phyloP scores from a whole-genome alignment of 2,329 filamentous ascomycete species.

The Scedosporium minutisporum region DNA sequence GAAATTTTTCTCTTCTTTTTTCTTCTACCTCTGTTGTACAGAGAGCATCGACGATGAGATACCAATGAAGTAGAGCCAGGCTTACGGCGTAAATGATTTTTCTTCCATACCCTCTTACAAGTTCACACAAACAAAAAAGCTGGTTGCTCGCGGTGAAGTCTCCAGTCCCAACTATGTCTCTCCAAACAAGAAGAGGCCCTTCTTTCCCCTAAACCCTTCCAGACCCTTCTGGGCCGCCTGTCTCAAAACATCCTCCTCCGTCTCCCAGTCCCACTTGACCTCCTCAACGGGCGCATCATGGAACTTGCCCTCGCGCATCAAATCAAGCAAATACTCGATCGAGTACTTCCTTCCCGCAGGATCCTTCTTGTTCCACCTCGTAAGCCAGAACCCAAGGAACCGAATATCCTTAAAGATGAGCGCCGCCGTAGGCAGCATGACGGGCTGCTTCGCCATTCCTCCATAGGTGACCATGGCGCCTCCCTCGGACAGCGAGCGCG shows the following conservation, averaged over 20 bases:
- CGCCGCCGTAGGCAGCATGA: slow-evolving; percentile 69
- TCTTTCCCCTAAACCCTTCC: slow-evolving; percentile 74
- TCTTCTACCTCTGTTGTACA: too few species aligned
- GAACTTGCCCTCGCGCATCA: slow-evolving; percentile 69
- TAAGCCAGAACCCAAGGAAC: slow-evolving; percentile 93
- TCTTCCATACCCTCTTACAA: too few species aligned
- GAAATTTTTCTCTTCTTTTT: too few species aligned
- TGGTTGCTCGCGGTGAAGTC: not conserved
- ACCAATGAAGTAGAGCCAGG: too few species aligned
- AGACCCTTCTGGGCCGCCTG: slow-evolving; percentile 74
- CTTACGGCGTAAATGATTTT: too few species aligned
- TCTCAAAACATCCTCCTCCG: slow-evolving; percentile 57
- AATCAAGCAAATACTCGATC: slow-evolving; percentile 71
- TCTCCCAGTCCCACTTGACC: slow-evolving; percentile 75
- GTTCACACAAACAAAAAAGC: too few species aligned
- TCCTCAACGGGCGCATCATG: slow-evolving; percentile 74
- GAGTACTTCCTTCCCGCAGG: slow-evolving; percentile 65
- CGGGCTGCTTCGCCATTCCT: slow-evolving; percentile 83
- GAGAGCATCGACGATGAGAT: too few species aligned
- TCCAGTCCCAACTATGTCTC: slow-evolving; percentile 32
- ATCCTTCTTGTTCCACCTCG: slow-evolving; percentile 72
- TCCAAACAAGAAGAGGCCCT: slow-evolving; percentile 78
- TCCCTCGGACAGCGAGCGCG: slow-evolving; percentile 59
- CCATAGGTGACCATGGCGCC: slow-evolving; percentile 87
- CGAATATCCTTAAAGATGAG: slow-evolving; percentile 89